Evolutionary conservation across 305 asterid species (phyloP).

Genomic region (Striga hermonthica): DNA sequence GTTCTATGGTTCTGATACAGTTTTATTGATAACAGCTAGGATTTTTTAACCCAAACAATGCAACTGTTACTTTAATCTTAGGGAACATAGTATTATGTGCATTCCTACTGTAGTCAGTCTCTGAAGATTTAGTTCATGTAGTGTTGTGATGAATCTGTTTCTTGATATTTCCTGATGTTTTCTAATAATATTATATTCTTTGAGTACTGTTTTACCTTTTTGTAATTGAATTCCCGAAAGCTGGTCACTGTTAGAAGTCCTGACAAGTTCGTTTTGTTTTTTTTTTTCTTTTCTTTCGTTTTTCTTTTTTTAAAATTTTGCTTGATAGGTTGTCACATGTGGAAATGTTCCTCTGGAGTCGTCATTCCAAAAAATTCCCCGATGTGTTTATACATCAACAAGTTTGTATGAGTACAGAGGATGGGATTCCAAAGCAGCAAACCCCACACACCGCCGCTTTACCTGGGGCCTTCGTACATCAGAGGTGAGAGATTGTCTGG

Average conservation of each 20-base stretch:
- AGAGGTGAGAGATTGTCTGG: slow-evolving; percentile 42
- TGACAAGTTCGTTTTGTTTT: neutral
- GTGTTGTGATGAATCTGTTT: no score
- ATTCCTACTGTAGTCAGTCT: neutral
- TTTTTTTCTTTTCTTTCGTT: neutral
- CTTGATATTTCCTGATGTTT: neutral
- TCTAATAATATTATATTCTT: neutral
- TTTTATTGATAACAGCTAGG: neutral
- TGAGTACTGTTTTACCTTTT: neutral
- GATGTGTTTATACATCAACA: slow-evolving; percentile 75
- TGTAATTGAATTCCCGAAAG: no score
- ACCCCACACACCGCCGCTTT: slow-evolving; percentile 66
- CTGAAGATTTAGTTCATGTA: no score
- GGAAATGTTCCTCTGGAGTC: slow-evolving; percentile 82
- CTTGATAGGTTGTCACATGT: slow-evolving; percentile 66
- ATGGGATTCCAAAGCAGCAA: slow-evolving; percentile 82
- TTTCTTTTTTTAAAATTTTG: neutral
- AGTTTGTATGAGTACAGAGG: slow-evolving; percentile 74
- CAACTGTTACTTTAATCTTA: neutral
- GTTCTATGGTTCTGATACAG: neutral
- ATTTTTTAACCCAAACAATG: neutral
- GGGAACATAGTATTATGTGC: neutral
- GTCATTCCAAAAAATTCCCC: slow-evolving; percentile 64
- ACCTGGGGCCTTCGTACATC: slow-evolving; percentile 74
- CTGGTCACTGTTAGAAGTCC: neutral